Evolutionary conservation across 208 protist species (phyloP).

Genomic region (Polymyxa betae): DNA sequence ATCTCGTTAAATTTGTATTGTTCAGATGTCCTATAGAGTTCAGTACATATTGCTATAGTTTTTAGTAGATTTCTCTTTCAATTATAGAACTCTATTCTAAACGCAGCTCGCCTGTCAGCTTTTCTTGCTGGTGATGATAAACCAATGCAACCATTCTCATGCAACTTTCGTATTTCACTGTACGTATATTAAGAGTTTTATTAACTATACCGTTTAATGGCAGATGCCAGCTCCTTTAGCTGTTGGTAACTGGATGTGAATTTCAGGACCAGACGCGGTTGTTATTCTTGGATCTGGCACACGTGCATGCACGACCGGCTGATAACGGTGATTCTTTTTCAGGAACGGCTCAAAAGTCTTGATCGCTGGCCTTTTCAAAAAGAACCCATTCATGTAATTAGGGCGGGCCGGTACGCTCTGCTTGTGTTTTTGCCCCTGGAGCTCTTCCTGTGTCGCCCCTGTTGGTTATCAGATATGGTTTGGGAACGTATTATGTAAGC

Average conservation of each 20-base stretch:
- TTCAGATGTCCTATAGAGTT: neutral
- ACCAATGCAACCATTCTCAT: too few species aligned
- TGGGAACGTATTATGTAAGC: too few species aligned
- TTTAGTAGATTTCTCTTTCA: neutral
- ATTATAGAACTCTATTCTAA: too few species aligned
- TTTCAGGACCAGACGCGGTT: neutral
- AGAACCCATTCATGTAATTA: slow-evolving; percentile 2
- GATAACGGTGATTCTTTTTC: neutral
- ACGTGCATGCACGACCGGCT: too few species aligned
- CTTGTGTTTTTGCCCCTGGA: neutral
- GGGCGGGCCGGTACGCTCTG: neutral
- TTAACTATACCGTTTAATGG: neutral
- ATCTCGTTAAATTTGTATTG: neutral
- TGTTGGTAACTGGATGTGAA: slow-evolving; percentile 27
- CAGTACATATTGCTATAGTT: neutral
- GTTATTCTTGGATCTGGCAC: neutral
- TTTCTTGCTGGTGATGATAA: too few species aligned
- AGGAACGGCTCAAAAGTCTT: slow-evolving; percentile 37
- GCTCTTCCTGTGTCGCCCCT: neutral
- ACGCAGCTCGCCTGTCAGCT: too few species aligned
- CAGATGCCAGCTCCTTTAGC: neutral
- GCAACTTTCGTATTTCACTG: too few species aligned
- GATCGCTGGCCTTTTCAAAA: neutral
- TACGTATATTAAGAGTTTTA: too few species aligned
- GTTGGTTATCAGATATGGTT: too few species aligned